These are phyloP conservation scores for Aspergillaceae sp. DNA, from an alignment of 2,329 filamentous ascomycete genomes.

Conservation along the genomic window DNA sequence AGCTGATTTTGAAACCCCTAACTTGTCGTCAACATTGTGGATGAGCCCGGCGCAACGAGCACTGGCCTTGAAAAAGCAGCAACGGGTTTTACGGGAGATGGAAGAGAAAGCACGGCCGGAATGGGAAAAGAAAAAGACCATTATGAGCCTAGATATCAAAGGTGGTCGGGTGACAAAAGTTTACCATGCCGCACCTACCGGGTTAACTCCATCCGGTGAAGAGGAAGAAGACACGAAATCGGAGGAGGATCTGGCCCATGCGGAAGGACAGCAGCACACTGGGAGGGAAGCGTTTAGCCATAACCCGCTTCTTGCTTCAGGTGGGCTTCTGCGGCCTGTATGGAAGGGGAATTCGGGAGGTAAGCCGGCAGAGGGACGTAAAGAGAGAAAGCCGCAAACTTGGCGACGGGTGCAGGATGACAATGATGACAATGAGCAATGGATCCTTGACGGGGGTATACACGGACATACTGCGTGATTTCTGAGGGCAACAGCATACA, in stretches of 20 bases:
- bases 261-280: slow-evolving; percentile 9
- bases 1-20: slow-evolving; percentile 59
- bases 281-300: slow-evolving; percentile 32
- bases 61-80: slow-evolving; percentile 73
- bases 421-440: slow-evolving; percentile 40
- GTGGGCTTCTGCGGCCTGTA: slow-evolving; percentile 37
- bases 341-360: slow-evolving; percentile 32
- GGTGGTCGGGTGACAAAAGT: slow-evolving; percentile 64
- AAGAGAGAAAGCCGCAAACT: slow-evolving; percentile 30
- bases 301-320: slow-evolving; percentile 37
- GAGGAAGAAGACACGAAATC: slow-evolving; percentile 17
- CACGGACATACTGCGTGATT: slow-evolving; percentile 22
- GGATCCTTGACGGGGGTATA: slow-evolving; percentile 39
- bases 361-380: slow-evolving; percentile 14
- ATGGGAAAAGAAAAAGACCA: slow-evolving; percentile 78
- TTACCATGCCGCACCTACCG: slow-evolving; percentile 27
- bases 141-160: slow-evolving; percentile 75
- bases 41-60: slow-evolving; percentile 75
- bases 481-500: not conserved
- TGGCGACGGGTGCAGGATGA: slow-evolving; percentile 42
- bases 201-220: slow-evolving; percentile 8
- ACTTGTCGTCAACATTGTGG: slow-evolving; percentile 63
- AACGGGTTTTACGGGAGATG: slow-evolving; percentile 72
- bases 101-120: slow-evolving; percentile 79
- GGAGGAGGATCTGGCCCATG: slow-evolving; percentile 6